Base-by-base conservation (phyloP, 257 asterid species). In the Plectranthus barbatus region DNA sequence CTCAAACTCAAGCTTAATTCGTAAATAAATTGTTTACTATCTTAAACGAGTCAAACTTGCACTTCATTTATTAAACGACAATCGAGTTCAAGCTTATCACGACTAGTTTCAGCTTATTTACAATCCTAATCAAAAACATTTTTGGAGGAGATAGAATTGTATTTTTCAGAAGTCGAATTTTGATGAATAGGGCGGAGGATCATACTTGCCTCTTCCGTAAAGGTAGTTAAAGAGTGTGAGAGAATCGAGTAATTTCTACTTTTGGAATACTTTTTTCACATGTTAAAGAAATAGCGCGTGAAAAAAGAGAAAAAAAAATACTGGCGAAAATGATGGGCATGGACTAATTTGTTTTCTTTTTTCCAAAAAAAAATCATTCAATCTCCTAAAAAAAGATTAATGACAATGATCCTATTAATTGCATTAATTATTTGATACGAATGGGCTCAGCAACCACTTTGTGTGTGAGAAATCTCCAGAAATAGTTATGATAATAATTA, bases 141-240 rank as follows among this genome's bases (percentile, higher is more conserved):
- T 49, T 47, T 6, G 13, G n/a, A 2, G 1, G 6, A 13, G 14
- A 29, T 54, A 14, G 29, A 26, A 3, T 29, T 13, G 59, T 26
- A 53, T 53, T 53, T 53, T 15, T 0, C n/a, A n/a, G 6, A 29
- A 20, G 51, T 58, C 23, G 2, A 24, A 24, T 42, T n/a, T 42
- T 60, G 17, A 47, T 26, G 46, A 29, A 19, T 3, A 26, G 11
- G 66, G 34, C 9, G 24, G 20, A 34, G 56, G 29, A 4, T 49
- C 50, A 54, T 55, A 46, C 45, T 36, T 70, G 47, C 53, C 20
- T 36, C 54, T 34, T 70, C 17, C 70, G 54, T 29, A 26, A 55
- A 63, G 36, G 70, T 31, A 19, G 74, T 9, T 39, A 23, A 4
- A 60, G 42, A 55, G 60, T 62, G 39, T 47, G 6, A 37, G 14